phyloP scores from a whole-genome alignment of 106 monocot genomes.

The Iris macrosiphon region DNA sequence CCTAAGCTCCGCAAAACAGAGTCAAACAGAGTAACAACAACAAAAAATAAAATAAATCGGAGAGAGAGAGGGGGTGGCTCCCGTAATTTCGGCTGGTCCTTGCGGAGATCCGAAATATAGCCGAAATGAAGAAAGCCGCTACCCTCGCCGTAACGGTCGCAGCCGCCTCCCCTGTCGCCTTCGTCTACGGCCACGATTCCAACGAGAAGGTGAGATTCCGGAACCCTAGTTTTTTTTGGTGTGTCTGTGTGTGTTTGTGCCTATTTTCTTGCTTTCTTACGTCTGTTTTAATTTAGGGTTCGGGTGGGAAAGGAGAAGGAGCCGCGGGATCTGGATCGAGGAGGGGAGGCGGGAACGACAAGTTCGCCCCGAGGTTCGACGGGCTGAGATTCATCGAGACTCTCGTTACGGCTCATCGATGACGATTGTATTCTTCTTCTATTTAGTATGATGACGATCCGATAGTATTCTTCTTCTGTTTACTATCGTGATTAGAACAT shows the following conservation, averaged over 20 bases:
- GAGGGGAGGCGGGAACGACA: conserved; percentile 8
- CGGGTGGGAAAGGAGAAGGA: background rate
- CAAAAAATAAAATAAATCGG: no score
- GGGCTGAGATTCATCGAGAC: conserved; percentile 40
- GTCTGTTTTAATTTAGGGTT: background rate
- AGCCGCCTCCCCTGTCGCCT: conserved; percentile 12
- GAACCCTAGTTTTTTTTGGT: no score
- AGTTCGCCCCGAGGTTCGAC: conserved; percentile 31
- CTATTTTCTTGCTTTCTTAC: background rate
- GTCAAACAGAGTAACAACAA: no score
- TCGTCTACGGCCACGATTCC: background rate
- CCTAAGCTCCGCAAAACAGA: no score
- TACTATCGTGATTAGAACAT: no score
- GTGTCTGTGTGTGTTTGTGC: background rate
- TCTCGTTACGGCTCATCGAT: conserved; percentile 35
- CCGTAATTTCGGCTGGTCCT: no score
- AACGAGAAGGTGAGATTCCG: background rate
- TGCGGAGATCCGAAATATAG: no score
- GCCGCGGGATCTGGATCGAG: conserved; percentile 11
- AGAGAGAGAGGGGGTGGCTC: no score
- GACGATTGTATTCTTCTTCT: background rate
- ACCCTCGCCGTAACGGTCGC: conserved; percentile 14
- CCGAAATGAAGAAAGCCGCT: conserved; percentile 29
- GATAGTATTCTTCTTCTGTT: no score
- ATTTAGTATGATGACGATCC: no score